A percentile compares a stretch with the other conserved stretches of the same genome.
Evolutionary conservation across 2,329 filamentous ascomycete genomes (phyloP).

Genomic region (Diaporthe helianthi): DNA sequence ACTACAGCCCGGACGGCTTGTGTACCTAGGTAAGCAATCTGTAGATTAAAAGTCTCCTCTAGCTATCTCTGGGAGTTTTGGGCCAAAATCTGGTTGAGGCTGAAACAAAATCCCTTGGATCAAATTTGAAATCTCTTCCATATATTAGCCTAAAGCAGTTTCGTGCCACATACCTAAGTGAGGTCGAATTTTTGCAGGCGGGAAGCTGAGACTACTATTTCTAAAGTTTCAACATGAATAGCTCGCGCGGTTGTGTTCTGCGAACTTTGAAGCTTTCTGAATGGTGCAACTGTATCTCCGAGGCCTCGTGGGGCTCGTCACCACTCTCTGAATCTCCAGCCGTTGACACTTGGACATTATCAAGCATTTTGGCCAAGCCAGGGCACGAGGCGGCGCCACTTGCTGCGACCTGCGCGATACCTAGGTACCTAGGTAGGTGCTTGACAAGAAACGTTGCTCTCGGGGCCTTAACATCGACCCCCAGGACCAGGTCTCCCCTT

Average conservation of each 20-base stretch:
- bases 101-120: background rate
- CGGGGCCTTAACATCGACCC: background rate
- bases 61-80: too few relatives aligned
- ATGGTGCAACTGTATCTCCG: background rate
- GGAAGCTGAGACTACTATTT: background rate
- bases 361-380: background rate
- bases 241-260: background rate
- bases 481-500: background rate
- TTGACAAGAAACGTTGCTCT: background rate
- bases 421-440: too few relatives aligned
- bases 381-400: background rate
- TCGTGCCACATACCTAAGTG: rapidly evolving
- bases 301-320: background rate
- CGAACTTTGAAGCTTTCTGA: background rate
- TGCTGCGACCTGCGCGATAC: background rate
- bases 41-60: background rate
- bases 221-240: background rate
- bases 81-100: background rate
- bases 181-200: background rate
- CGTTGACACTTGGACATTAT: background rate
- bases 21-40: background rate
- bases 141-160: background rate
- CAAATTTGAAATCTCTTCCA: background rate
- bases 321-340: background rate
- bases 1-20: background rate